These are phyloP conservation scores for Diplodia scrobiculata DNA, from an alignment of 2,329 filamentous ascomycete species.

Conservation along the genomic window DNA sequence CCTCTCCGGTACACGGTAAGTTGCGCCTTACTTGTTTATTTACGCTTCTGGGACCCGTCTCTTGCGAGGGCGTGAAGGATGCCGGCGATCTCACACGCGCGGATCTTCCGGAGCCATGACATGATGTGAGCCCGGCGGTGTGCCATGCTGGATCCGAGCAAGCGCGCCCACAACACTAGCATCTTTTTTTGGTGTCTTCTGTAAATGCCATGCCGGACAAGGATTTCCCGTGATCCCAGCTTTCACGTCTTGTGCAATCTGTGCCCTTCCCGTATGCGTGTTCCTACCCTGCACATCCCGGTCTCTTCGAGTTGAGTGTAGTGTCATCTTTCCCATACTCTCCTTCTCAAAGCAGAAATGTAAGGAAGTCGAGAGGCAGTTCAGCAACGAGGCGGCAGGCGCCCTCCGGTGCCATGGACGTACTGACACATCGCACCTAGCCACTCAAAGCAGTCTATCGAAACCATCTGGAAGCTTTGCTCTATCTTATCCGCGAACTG, in stretches of 20 bases:
- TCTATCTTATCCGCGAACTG: neutral
- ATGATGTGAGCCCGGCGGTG: slow-evolving; percentile 23
- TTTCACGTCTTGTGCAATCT: neutral
- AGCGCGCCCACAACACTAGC: slow-evolving; percentile 9
- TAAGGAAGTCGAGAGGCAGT: slow-evolving; percentile 2
- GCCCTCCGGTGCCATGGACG: neutral
- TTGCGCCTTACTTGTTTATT: neutral
- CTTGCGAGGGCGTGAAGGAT: neutral
- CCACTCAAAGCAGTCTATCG: neutral
- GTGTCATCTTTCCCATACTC: neutral
- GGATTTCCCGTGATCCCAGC: neutral
- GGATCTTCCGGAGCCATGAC: slow-evolving; percentile 19
- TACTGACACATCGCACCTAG: neutral
- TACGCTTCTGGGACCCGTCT: neutral
- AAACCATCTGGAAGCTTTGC: neutral
- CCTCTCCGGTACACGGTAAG: neutral
- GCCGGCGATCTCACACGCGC: slow-evolving; percentile 1
- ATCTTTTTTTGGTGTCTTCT: slow-evolving; percentile 1
- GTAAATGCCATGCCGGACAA: neutral
- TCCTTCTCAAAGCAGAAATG: neutral
- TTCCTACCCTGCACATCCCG: neutral
- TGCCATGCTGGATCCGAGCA: slow-evolving; percentile 9
- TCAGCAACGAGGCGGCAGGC: neutral
- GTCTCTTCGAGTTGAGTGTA: neutral
- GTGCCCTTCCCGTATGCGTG: neutral